Evolutionary conservation across 345 rosid genomes (phyloP), one percentile per base, ranked within the genome.

Genomic region (Iberis pinnata): DNA sequence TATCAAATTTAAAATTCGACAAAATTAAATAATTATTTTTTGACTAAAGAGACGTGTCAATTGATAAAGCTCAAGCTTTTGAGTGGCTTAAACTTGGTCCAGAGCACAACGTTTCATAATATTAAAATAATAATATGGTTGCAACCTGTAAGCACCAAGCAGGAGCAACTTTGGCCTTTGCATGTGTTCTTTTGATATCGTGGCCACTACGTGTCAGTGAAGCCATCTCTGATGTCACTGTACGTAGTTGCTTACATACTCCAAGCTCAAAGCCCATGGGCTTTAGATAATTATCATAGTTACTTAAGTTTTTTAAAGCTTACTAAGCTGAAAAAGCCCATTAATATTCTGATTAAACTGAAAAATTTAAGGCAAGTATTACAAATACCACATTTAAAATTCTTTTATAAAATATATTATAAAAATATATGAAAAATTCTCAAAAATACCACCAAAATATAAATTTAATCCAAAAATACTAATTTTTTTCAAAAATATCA

Each of bases 31-130:
- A 4, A 16, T 22, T n/a, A 10, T 9, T 10, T 16, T n/a, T n/a
- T n/a, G n/a, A 14, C 0, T 5, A 58, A n/a, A n/a, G 42, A 58
- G 65, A 58, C 64, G 65, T 66, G 70, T 51, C 70, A 9, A 36
- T 6, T 0, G 36, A 2, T 43, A 42, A 49, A 65, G 70, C 64
- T 50, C 53, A 58, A 43, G 25, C 3, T 56, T 13, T 41, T 64
- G 58, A 49, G 44, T 56, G 69, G 69, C 52, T 56, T 2, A 29
- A 22, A 11, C 20, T 16, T 64, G 16, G 63, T 48, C 51, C 69
- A 64, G 22, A 48, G 18, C 53, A 24, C 9, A 12, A 62, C 5
- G 46, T n/a, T 35, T 8, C 19, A 20, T n/a, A n/a, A n/a, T n/a
- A n/a, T 15, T 6, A 36, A 17, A n/a, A 33, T 33, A 43, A 19